Conservation (phyloP, 2,329 filamentous ascomycete species). For the Domatiomyces catenatus region DNA sequence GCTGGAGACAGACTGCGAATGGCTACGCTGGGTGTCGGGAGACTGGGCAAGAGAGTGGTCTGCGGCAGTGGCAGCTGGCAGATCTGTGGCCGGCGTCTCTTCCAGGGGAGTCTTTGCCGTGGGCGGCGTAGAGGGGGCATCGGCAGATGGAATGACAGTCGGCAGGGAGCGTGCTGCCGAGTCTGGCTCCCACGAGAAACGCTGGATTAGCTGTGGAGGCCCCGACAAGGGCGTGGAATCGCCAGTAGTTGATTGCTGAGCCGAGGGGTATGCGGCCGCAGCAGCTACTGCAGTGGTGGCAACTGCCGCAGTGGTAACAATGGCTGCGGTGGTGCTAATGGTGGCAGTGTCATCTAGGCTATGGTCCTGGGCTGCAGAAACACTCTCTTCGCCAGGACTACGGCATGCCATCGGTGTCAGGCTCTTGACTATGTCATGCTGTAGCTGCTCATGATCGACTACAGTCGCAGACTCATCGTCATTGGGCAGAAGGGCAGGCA, state of each 20-base stretch:
- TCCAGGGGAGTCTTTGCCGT: neutral
- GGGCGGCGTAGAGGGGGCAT: neutral
- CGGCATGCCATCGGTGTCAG: constrained; percentile 23
- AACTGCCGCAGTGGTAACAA: neutral
- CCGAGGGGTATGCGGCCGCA: neutral
- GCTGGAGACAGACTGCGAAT: neutral
- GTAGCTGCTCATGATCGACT: constrained; percentile 29
- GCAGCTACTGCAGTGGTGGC: neutral
- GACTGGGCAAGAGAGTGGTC: neutral
- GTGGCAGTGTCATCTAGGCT: neutral
- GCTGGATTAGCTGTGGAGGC: constrained; percentile 11
- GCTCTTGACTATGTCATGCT: constrained; percentile 34
- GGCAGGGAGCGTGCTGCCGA: too few relatives aligned
- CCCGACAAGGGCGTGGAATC: too few relatives aligned
- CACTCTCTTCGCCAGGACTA: constrained; percentile 1
- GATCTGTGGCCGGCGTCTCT: neutral
- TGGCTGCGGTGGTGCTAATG: too few relatives aligned
- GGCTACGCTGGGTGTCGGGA: neutral
- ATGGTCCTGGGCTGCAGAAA: neutral
- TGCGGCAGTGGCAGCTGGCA: neutral
- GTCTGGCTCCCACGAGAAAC: constrained; percentile 31
- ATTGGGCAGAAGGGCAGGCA: constrained; percentile 22
- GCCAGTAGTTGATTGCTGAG: neutral
- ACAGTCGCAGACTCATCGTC: constrained; percentile 22
- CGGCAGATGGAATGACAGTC: too few relatives aligned